Evolutionary conservation across 2,329 filamentous ascomycete genomes (phyloP), one percentile per base, ranked within the genome.

Genomic region (Aspergillus uvarum): DNA sequence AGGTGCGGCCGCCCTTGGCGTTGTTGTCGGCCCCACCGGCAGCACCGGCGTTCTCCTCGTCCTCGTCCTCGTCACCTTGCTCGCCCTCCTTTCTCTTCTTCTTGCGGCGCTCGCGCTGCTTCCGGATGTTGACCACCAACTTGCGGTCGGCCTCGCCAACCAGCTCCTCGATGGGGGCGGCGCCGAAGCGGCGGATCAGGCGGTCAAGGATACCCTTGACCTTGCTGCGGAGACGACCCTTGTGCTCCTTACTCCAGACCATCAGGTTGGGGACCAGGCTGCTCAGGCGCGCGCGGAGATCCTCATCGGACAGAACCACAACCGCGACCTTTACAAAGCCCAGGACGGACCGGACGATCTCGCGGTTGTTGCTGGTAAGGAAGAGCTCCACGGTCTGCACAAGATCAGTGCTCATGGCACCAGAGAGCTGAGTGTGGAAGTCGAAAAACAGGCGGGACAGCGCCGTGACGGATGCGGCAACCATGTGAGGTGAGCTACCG

Each of bases 181-280:
- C 89, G 51, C 95, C 93, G 72, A 97, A 98, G 59, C 94, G 87
- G 51, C 94, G 87, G 22, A 98, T 89, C 84, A 97, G 92, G 55
- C 95, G 87, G 79, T 99, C 95, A 16, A 99, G 81, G 64, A 99
- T 98, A 72, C 97, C 93, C 86, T 97, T 98, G 67, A 99, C 93
- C 81, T 98, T 99, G 53, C 91, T 89, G 71, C 94, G 92, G 80
- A 99, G 95, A 74, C 96, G 92, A 12, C 92, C 92, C 80, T 98
- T 98, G 82, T 99, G 96, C 77, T 99, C 95, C 76, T 97, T 92
- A 73, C 90, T 93, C 94, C 95, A 99, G 47, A 93, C 87, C 82
- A 98, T 91, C 21, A 98, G 82, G 76, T 96, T 96, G 3, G 93
- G 91, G 2, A 99, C 85, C 51, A 99, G 83, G 0, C 87, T 87